Conservation (phyloP, 139 green algal genomes). For the Marvania coccoides region DNA sequence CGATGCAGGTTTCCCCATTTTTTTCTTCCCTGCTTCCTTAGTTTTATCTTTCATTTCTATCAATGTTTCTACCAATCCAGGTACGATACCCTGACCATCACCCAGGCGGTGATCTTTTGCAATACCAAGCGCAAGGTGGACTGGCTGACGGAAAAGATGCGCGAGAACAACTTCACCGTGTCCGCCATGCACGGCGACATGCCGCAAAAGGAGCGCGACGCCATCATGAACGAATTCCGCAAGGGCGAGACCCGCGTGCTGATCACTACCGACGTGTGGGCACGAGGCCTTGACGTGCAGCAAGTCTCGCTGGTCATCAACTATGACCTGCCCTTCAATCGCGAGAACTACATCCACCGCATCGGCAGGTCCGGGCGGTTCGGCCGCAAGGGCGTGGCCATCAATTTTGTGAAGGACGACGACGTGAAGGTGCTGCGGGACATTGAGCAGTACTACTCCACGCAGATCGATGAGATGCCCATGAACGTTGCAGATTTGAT, state of each 20-base stretch:
- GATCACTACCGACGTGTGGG: conserved; percentile 98
- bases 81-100: conserved; percentile 99
- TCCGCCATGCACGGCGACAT: conserved; percentile 97
- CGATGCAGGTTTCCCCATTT: too few species aligned
- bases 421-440: conserved; percentile 93
- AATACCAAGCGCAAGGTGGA: conserved; percentile 98
- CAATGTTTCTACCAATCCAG: too few species aligned
- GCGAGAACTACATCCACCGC: conserved; percentile 98
- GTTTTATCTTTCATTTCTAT: too few species aligned
- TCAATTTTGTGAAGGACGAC: conserved; percentile 97
- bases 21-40: too few species aligned
- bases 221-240: conserved; percentile 95
- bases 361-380: conserved; percentile 91
- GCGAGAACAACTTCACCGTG: conserved; percentile 97
- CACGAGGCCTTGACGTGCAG: conserved; percentile 94
- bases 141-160: conserved; percentile 97
- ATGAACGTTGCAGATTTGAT: conserved; percentile 91
- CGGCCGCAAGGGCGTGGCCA: conserved; percentile 97
- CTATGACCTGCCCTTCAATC: conserved; percentile 97
- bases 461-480: conserved; percentile 91
- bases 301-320: conserved; percentile 99
- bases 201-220: conserved; percentile 96
- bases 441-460: conserved; percentile 98
- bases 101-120: conserved; percentile 98
- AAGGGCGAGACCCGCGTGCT: conserved; percentile 85